Conservation (phyloP, 768 basidiomycete species). For the Trametes maxima region DNA sequence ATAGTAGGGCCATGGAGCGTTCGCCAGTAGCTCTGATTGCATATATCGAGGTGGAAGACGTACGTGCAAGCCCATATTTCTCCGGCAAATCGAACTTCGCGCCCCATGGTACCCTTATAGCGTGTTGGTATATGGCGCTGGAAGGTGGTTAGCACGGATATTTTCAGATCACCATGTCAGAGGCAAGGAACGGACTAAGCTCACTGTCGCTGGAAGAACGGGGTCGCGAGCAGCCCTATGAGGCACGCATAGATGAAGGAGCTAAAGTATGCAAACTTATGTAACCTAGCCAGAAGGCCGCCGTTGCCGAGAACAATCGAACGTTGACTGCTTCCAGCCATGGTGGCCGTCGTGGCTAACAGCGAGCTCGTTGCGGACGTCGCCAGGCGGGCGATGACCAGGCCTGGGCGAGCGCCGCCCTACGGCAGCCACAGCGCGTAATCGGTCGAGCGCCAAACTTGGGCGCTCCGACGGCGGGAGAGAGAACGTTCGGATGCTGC, state of each 20-base stretch:
- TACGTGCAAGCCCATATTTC: slow-evolving; percentile 81
- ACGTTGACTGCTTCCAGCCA: neutral
- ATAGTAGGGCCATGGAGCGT: neutral
- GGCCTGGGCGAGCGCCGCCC: too few relatives aligned
- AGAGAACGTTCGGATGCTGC: neutral
- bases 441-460: too few relatives aligned
- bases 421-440: too few relatives aligned
- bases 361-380: neutral
- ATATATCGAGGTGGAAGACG: slow-evolving; percentile 28
- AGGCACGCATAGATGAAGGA: slow-evolving; percentile 56
- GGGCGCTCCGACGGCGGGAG: slow-evolving; percentile 9
- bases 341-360: neutral
- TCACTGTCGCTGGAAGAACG: slow-evolving; percentile 31
- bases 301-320: neutral
- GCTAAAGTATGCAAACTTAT: slow-evolving; percentile 40
- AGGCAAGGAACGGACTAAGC: slow-evolving; percentile 2
- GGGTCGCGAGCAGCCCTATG: slow-evolving; percentile 54
- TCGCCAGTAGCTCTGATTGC: neutral
- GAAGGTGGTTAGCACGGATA: slow-evolving; percentile 60
- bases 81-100: slow-evolving; percentile 72
- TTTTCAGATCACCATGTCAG: neutral
- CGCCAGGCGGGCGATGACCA: neutral
- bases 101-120: slow-evolving; percentile 60
- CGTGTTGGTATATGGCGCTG: slow-evolving; percentile 67
- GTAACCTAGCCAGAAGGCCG: slow-evolving; percentile 32